Evolutionary conservation across 2,329 filamentous ascomycete genomes (phyloP).

Genomic region (Cercospora sesami): DNA sequence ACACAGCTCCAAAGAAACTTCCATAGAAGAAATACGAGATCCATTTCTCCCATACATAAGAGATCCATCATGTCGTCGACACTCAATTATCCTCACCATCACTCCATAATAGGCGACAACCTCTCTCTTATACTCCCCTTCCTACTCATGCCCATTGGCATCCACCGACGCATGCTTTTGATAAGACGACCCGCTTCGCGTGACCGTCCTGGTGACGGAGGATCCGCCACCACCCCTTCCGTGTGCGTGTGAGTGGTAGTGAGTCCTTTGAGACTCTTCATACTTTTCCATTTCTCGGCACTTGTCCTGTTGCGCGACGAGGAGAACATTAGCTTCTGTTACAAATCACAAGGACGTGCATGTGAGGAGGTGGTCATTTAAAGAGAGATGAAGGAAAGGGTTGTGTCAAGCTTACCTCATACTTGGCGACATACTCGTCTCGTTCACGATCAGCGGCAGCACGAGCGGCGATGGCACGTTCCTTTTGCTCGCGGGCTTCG

Average conservation of each 20-base stretch:
- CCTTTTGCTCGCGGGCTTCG: conserved; percentile 36
- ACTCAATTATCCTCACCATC: not conserved
- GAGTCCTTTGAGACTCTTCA: conserved; percentile 25
- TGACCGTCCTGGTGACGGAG: conserved; percentile 13
- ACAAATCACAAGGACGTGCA: conserved; percentile 5
- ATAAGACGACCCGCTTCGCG: conserved; percentile 17
- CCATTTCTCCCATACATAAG: not conserved
- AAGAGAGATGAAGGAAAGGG: not conserved
- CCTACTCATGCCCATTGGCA: conserved; percentile 8
- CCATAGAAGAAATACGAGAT: not conserved
- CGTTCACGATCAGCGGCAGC: conserved; percentile 33
- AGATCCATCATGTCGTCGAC: not conserved
- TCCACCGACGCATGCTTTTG: conserved; percentile 13
- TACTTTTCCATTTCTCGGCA: conserved; percentile 34
- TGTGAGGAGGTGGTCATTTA: not conserved
- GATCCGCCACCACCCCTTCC: conserved; percentile 7
- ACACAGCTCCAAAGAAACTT: not conserved
- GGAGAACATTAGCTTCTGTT: conserved; percentile 5
- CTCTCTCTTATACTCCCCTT: not conserved
- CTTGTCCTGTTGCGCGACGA: conserved; percentile 21
- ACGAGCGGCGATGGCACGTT: conserved; percentile 35
- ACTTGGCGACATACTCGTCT: conserved; percentile 30
- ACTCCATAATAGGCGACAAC: conserved; percentile 3
- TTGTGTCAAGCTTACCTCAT: conserved; percentile 16
- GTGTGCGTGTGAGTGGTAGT: conserved; percentile 19